Conservation (phyloP, 768 basidiomycete species). For the Rubroboletus satanas region DNA sequence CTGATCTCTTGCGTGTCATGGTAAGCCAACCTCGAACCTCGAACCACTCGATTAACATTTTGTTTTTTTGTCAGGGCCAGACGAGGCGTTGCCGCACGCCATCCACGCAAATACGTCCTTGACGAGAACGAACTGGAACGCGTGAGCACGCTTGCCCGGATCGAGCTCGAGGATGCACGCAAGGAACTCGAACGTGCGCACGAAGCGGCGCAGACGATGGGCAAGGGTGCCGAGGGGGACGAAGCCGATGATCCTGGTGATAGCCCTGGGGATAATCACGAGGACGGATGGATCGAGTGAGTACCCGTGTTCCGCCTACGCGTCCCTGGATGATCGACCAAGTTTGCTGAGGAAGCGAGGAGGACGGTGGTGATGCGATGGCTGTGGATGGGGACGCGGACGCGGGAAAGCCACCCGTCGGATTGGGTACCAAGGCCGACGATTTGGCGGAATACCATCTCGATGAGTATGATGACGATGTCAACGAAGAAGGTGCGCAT, state of each 20-base stretch:
- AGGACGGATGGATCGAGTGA: constrained; percentile 84
- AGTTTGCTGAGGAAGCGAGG: constrained; percentile 37
- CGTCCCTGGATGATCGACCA: constrained; percentile 9
- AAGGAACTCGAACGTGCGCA: constrained; percentile 80
- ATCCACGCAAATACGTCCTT: constrained; percentile 85
- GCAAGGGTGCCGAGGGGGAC: constrained; percentile 58
- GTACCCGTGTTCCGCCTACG: constrained; percentile 32
- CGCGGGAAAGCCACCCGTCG: constrained; percentile 13
- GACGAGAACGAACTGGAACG: constrained; percentile 88
- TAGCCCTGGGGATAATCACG: constrained; percentile 40
- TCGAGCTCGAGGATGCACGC: constrained; percentile 88
- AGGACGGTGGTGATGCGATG: constrained; percentile 55
- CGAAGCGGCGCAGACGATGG: constrained; percentile 70
- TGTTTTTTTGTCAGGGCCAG: constrained; percentile 53
- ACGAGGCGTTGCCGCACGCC: constrained; percentile 66
- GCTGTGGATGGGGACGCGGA: constrained; percentile 44
- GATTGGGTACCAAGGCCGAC: constrained; percentile 40
- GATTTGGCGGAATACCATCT: constrained; percentile 86
- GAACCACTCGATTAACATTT: background rate
- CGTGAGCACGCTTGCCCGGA: constrained; percentile 80
- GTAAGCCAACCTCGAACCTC: constrained; percentile 19
- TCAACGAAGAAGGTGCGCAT: constrained; percentile 31
- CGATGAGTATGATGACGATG: constrained; percentile 89
- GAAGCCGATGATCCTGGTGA: constrained; percentile 57
- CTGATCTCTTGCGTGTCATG: constrained; percentile 73